phyloP scores from a whole-genome alignment of 768 basidiomycete genomes.

The Nevesoporus exiguus region DNA sequence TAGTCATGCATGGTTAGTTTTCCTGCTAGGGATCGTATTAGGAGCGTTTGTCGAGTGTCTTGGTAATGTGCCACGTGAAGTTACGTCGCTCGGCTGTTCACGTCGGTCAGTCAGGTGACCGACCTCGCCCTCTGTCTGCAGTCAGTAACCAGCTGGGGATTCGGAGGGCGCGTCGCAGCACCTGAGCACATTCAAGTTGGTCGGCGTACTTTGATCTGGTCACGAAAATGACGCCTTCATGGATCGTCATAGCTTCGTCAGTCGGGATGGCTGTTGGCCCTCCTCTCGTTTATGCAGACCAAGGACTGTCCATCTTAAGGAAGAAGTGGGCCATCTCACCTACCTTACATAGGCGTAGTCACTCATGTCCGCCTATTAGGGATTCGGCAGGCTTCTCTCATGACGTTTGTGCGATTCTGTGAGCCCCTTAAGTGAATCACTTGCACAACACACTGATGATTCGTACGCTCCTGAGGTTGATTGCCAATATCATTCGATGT shows the following conservation, averaged over 20 bases:
- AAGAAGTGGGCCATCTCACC: conserved; percentile 51
- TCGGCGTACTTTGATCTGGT: neutral
- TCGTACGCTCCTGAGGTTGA: conserved; percentile 46
- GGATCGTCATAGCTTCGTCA: conserved; percentile 68
- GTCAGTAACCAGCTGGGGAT: neutral
- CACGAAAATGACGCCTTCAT: conserved; percentile 42
- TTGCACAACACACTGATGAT: conserved; percentile 6
- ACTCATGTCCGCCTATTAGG: conserved; percentile 36
- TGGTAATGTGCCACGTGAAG: conserved; percentile 1
- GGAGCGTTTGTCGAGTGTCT: too few relatives aligned
- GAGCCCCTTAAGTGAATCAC: conserved; percentile 18
- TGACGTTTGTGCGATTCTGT: conserved; percentile 85
- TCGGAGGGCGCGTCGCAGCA: conserved; percentile 3
- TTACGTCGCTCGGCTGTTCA: neutral
- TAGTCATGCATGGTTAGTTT: neutral
- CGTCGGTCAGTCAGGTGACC: conserved; percentile 12
- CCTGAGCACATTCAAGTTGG: neutral
- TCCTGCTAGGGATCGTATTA: too few relatives aligned
- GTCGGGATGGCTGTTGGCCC: conserved; percentile 84
- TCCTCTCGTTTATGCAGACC: conserved; percentile 82
- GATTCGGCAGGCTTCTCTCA: conserved; percentile 84
- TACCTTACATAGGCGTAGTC: neutral
- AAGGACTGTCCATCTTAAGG: conserved; percentile 73
- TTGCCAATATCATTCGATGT: conserved; percentile 84
- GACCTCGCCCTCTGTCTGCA: neutral